Percentiles rank a stretch among this genome's conserved stretches.
phyloP scores from a whole-genome alignment of 257 asterid genomes.

The Fraxinus excelsior region DNA sequence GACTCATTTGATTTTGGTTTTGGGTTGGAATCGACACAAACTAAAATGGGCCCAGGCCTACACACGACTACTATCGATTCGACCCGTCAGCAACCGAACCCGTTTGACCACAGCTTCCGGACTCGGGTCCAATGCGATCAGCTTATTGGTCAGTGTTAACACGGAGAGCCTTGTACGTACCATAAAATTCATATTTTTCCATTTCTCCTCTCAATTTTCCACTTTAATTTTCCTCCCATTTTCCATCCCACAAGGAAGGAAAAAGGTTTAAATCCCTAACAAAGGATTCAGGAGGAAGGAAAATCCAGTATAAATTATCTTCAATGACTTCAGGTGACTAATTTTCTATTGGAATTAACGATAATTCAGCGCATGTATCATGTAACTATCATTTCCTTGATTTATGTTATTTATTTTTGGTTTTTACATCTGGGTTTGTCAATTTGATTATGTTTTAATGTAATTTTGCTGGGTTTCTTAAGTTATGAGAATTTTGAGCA shows the following conservation, averaged over 20 bases:
- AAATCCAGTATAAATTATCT: not conserved
- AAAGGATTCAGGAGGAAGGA: constrained; percentile 5
- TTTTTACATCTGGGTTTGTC: not conserved
- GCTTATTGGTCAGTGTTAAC: constrained; percentile 21
- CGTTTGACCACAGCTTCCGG: not conserved
- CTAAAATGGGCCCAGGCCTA: too few relatives aligned
- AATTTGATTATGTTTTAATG: not conserved
- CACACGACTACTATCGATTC: not conserved
- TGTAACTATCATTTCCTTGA: not conserved
- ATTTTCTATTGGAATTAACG: not conserved
- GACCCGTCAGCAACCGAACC: not conserved
- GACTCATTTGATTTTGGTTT: too few relatives aligned
- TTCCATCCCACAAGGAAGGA: constrained; percentile 12
- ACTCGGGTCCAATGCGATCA: constrained; percentile 21
- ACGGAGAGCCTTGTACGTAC: not conserved
- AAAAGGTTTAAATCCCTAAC: constrained; percentile 15
- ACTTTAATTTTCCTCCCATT: not conserved
- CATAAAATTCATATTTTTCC: not conserved
- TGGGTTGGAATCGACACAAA: too few relatives aligned
- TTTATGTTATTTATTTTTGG: not conserved
- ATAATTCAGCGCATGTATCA: not conserved
- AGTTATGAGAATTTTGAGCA: not conserved
- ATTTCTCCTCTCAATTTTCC: not conserved
- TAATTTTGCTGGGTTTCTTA: not conserved
- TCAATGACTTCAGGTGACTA: constrained; percentile 51